phyloP scores from a whole-genome alignment of 2,329 filamentous ascomycete genomes.

The Aspergillus ruber region DNA sequence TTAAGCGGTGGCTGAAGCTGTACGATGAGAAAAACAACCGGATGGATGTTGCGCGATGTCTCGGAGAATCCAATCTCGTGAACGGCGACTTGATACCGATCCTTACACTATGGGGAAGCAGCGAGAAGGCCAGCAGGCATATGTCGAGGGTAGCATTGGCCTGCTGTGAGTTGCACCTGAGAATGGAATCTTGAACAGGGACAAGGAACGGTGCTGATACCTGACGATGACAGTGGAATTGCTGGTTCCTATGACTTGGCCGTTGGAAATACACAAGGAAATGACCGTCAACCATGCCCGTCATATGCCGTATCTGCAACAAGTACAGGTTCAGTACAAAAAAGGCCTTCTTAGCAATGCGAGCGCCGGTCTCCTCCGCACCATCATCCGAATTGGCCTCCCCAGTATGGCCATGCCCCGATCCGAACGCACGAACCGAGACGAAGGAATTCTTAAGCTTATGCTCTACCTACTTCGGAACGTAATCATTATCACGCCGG shows the following conservation, averaged over 20 bases:
- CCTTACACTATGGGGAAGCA: constrained; percentile 71
- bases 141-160: constrained; percentile 74
- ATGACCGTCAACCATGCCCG: constrained; percentile 91
- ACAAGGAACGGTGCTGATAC: constrained; percentile 8
- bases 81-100: constrained; percentile 87
- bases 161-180: constrained; percentile 48
- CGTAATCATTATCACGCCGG: constrained; percentile 73
- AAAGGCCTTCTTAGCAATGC: constrained; percentile 79
- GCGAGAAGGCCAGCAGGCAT: constrained; percentile 63
- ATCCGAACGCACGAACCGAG: constrained; percentile 67
- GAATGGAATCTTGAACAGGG: neutral
- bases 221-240: constrained; percentile 59
- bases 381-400: constrained; percentile 71
- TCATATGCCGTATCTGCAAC: constrained; percentile 81
- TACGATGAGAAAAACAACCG: constrained; percentile 91
- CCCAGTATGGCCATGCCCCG: constrained; percentile 77
- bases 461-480: constrained; percentile 86
- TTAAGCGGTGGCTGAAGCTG: constrained; percentile 90
- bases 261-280: constrained; percentile 70
- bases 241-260: constrained; percentile 90
- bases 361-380: constrained; percentile 68
- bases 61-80: constrained; percentile 88
- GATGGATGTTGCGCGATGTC: constrained; percentile 87
- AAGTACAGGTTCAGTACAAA: constrained; percentile 87
- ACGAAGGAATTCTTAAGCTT: constrained; percentile 88